These are phyloP conservation scores for Evansstolkia leycettana DNA, from an alignment of 495 filamentous ascomycete species.

Conservation along the genomic window DNA sequence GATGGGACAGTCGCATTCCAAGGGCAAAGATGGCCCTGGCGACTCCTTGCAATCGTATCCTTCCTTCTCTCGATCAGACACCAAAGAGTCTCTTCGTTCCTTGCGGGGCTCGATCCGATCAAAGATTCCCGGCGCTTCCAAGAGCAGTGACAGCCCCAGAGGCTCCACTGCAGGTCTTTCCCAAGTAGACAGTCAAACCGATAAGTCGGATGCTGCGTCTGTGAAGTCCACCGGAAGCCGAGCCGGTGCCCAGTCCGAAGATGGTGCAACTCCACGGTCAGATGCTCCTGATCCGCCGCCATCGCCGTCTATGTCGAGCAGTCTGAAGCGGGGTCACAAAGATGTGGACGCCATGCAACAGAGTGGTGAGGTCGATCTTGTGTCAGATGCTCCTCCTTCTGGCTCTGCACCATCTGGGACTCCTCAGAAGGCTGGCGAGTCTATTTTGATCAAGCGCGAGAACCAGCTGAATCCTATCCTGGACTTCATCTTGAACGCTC, in stretches of 20 bases:
- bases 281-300: constrained; percentile 67
- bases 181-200: constrained; percentile 42
- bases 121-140: constrained; percentile 61
- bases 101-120: constrained; percentile 59
- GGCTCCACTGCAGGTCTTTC: constrained; percentile 53
- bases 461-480: constrained; percentile 53
- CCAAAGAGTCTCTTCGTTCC: constrained; percentile 85
- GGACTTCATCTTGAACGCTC: constrained; percentile 32
- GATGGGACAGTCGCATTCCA: constrained; percentile 94
- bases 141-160: constrained; percentile 60
- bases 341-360: constrained; percentile 71
- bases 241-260: constrained; percentile 21
- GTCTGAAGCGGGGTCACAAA: constrained; percentile 62
- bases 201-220: constrained; percentile 66
- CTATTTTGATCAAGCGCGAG: constrained; percentile 68
- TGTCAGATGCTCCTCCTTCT: constrained; percentile 82
- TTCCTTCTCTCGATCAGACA: constrained; percentile 88
- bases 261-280: constrained; percentile 20
- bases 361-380: constrained; percentile 83
- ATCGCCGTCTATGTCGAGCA: constrained; percentile 73
- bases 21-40: constrained; percentile 45
- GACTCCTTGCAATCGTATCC: constrained; percentile 67
- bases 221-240: constrained; percentile 54
- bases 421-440: constrained; percentile 38
- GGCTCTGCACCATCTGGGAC: constrained; percentile 38